Conservation (phyloP, 208 protist species). For the Acanthamoeba culbertsoni region DNA sequence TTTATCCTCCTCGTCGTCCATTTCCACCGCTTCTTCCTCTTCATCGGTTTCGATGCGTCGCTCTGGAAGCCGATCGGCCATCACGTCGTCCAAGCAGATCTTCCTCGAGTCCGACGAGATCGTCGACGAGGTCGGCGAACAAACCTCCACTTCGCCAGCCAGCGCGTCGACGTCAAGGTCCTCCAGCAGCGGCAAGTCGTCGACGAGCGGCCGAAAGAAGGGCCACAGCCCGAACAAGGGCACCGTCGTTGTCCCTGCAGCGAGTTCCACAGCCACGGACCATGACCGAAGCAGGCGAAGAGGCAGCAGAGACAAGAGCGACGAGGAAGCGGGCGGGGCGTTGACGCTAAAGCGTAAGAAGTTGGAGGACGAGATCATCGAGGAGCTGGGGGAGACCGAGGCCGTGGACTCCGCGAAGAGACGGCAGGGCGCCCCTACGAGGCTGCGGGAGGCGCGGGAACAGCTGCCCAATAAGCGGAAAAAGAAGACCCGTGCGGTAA, state of each 20-base stretch:
- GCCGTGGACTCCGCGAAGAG: not conserved
- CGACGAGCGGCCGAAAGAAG: not conserved
- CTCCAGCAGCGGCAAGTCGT: not conserved
- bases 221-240: not conserved
- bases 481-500: not conserved
- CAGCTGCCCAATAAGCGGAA: not conserved
- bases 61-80: not conserved
- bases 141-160: too few species aligned
- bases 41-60: not conserved
- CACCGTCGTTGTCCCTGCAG: not conserved
- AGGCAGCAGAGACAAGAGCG: not conserved
- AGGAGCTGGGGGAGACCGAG: not conserved
- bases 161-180: not conserved
- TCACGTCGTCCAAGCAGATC: not conserved
- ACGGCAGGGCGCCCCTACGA: not conserved
- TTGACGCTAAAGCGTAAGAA: not conserved
- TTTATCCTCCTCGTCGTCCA: not conserved
- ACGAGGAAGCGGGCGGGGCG: not conserved
- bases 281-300: not conserved
- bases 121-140: not conserved
- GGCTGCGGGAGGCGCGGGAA: too few species aligned
- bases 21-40: not conserved
- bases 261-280: not conserved
- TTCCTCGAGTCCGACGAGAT: constrained; percentile 30
- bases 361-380: constrained; percentile 12